A percentile compares a stretch with the other conserved stretches of the same genome.
Conservation (phyloP, 768 basidiomycete species). For the Filobasidium wieringae region DNA sequence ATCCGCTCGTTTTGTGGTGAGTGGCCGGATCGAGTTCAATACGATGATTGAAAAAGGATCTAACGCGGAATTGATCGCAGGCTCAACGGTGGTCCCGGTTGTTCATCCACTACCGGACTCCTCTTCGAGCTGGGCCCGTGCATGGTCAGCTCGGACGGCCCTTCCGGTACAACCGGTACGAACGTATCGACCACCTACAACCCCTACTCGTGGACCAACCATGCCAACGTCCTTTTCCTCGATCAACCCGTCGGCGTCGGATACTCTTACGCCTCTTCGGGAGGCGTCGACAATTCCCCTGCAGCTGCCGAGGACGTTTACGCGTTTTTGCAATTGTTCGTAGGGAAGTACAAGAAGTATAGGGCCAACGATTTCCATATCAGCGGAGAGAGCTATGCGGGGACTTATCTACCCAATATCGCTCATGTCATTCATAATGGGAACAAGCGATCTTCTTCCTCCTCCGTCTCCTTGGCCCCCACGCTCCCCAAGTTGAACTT, state of each 20-base stretch:
- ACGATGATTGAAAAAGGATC: too few species aligned
- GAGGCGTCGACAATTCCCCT: slow-evolving; percentile 64
- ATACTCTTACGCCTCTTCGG: slow-evolving; percentile 60
- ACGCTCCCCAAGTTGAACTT: slow-evolving; percentile 57
- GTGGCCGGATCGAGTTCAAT: slow-evolving; percentile 13
- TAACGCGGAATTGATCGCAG: not conserved
- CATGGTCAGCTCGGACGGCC: slow-evolving; percentile 54
- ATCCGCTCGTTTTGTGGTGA: slow-evolving; percentile 75
- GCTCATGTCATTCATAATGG: slow-evolving; percentile 61
- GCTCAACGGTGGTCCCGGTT: slow-evolving; percentile 60
- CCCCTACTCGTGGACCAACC: slow-evolving; percentile 70
- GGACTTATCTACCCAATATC: slow-evolving; percentile 74
- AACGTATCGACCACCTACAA: slow-evolving; percentile 44
- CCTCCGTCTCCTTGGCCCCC: slow-evolving; percentile 8
- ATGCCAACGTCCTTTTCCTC: slow-evolving; percentile 49
- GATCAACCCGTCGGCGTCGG: slow-evolving; percentile 70
- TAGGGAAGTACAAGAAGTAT: slow-evolving; percentile 34
- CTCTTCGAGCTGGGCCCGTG: slow-evolving; percentile 91
- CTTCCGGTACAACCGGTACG: slow-evolving; percentile 47
- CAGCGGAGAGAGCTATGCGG: slow-evolving; percentile 45
- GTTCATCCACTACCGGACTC: slow-evolving; percentile 64
- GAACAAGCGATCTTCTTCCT: slow-evolving; percentile 47
- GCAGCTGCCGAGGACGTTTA: slow-evolving; percentile 77
- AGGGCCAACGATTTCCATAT: slow-evolving; percentile 37
- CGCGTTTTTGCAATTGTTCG: slow-evolving; percentile 37